These are phyloP conservation scores for Microcera coccophila DNA, from an alignment of 2,329 filamentous ascomycete genomes.

Conservation along the genomic window DNA sequence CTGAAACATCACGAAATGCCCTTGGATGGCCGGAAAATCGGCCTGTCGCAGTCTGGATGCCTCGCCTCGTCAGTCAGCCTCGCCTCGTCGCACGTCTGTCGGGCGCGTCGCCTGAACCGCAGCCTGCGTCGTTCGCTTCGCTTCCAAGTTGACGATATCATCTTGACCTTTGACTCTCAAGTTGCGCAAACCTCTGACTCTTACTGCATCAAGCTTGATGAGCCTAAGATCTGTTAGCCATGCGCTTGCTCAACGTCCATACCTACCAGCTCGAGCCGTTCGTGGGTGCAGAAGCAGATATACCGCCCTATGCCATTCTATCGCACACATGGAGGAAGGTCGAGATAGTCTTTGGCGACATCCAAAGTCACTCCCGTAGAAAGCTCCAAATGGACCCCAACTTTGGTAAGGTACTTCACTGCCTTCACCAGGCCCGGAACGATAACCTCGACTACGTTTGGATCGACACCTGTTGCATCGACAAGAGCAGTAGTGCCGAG, in stretches of 20 bases:
- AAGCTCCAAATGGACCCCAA: not conserved
- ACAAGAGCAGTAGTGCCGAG: slow-evolving; percentile 26
- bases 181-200: too few species aligned
- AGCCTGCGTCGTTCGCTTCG: too few species aligned
- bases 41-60: too few species aligned
- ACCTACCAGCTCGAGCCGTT: slow-evolving; percentile 22
- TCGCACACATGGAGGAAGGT: slow-evolving; percentile 34
- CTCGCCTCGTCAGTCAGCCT: too few species aligned
- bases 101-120: too few species aligned
- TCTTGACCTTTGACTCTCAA: too few species aligned
- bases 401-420: slow-evolving; percentile 19
- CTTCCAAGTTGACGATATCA: too few species aligned
- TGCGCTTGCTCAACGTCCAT: slow-evolving; percentile 28
- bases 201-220: too few species aligned
- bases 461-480: slow-evolving; percentile 31
- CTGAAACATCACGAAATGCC: too few species aligned
- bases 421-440: slow-evolving; percentile 12
- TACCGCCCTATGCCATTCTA: slow-evolving; percentile 32
- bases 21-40: too few species aligned
- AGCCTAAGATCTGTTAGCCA: too few species aligned
- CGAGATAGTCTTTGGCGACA: slow-evolving; percentile 30
- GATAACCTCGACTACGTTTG: slow-evolving; percentile 18
- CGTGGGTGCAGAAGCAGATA: slow-evolving; percentile 10
- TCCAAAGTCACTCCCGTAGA: slow-evolving; percentile 3
- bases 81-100: too few species aligned